Conservation (phyloP, 2,329 filamentous ascomycete genomes). For the Thelonectria blattea region DNA sequence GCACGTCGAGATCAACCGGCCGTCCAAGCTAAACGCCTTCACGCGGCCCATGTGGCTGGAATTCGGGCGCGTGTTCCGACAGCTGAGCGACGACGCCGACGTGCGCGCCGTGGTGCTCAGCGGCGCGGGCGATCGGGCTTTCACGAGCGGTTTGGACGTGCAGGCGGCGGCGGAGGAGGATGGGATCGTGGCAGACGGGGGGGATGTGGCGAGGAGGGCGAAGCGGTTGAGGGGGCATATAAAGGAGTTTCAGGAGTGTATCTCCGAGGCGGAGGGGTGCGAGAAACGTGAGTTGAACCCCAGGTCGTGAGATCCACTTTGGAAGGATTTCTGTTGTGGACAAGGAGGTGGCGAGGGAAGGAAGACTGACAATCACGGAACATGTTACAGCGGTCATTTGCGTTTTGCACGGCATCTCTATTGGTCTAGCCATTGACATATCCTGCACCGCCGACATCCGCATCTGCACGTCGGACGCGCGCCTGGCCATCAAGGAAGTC, state of each 20-base stretch:
- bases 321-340: no score
- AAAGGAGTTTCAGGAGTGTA: constrained; percentile 78
- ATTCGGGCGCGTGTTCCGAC: constrained; percentile 72
- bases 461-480: constrained; percentile 63
- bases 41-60: constrained; percentile 86
- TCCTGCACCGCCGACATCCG: constrained; percentile 74
- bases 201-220: constrained; percentile 70
- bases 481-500: constrained; percentile 79
- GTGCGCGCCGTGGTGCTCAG: constrained; percentile 81
- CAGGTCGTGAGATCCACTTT: no score
- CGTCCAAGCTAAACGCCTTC: constrained; percentile 88
- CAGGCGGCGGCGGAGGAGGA: constrained; percentile 65
- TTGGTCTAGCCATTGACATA: constrained; percentile 80
- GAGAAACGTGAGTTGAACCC: constrained; percentile 74
- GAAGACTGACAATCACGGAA: constrained; percentile 25
- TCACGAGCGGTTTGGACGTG: constrained; percentile 87
- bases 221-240: constrained; percentile 70
- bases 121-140: constrained; percentile 81
- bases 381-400: constrained; percentile 72
- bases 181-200: constrained; percentile 46
- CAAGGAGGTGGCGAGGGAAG: background rate
- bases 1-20: constrained; percentile 91
- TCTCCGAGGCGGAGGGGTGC: constrained; percentile 80
- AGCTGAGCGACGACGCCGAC: constrained; percentile 72
- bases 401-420: constrained; percentile 78